phyloP scores from a whole-genome alignment of 805 yeast genomes.

The Ogataea saltuana region DNA sequence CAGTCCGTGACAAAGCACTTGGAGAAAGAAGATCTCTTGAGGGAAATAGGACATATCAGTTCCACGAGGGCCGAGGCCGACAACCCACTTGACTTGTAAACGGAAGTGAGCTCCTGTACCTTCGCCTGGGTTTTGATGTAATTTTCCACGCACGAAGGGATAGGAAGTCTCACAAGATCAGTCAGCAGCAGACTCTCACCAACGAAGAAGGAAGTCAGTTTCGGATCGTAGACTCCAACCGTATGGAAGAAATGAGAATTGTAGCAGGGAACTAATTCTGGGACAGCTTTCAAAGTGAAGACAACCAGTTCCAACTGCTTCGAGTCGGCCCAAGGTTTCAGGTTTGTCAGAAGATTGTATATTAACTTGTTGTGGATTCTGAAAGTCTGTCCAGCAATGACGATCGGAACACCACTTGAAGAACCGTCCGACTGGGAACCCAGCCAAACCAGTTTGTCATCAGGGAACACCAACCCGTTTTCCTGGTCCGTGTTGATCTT shows the following conservation, averaged over 20 bases:
- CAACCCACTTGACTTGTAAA: background rate
- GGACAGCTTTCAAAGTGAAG: conserved; percentile 50
- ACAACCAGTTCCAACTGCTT: conserved; percentile 57
- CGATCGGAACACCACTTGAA: conserved; percentile 43
- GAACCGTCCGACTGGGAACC: conserved; percentile 17
- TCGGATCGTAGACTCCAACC: conserved; percentile 77
- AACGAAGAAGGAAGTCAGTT: conserved; percentile 78
- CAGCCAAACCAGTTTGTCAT: conserved; percentile 53
- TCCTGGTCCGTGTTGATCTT: conserved; percentile 50
- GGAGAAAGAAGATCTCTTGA: conserved; percentile 57
- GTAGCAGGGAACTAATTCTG: conserved; percentile 77
- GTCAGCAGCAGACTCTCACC: conserved; percentile 66
- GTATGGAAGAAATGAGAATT: conserved; percentile 54
- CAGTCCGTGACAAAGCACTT: conserved; percentile 56
- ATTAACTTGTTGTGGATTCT: conserved; percentile 67
- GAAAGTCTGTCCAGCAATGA: conserved; percentile 52
- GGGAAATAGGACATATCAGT: conserved; percentile 61
- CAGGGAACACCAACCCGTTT: conserved; percentile 47
- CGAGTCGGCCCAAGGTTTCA: conserved; percentile 83
- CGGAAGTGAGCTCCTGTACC: conserved; percentile 7
- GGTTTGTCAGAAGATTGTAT: conserved; percentile 56
- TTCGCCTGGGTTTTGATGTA: conserved; percentile 10
- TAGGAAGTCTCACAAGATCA: conserved; percentile 55
- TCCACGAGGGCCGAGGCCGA: conserved; percentile 45
- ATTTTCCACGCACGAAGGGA: conserved; percentile 44